A percentile compares a stretch with the other conserved stretches of the same genome.
Conservation (phyloP, 2,329 filamentous ascomycete species). For the Hymenoscyphus infarciens region DNA sequence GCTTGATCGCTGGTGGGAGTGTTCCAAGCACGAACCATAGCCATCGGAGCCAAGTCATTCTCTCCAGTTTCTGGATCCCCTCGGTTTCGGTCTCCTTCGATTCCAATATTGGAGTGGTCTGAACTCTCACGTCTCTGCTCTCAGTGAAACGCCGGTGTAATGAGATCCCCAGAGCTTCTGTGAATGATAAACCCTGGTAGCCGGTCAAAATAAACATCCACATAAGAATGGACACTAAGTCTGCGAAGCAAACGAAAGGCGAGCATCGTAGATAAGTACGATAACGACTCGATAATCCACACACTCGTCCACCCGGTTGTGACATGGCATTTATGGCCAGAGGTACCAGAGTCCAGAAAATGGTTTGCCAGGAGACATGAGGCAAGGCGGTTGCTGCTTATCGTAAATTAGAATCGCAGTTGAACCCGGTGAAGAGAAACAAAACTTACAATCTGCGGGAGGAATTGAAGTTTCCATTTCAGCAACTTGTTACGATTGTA, state of each 20-base stretch:
- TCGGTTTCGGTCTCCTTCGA: neutral
- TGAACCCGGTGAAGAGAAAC: neutral
- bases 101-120: neutral
- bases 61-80: slow-evolving; percentile 6
- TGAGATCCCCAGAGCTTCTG: neutral
- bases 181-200: neutral
- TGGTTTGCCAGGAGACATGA: slow-evolving; percentile 20
- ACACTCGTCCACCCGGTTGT: slow-evolving; percentile 17
- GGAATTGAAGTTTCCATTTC: neutral
- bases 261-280: slow-evolving; percentile 19
- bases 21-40: slow-evolving; percentile 7
- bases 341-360: slow-evolving; percentile 21
- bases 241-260: slow-evolving; percentile 17
- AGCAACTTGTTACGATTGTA: neutral
- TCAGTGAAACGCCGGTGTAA: slow-evolving; percentile 6
- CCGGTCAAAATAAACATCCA: neutral
- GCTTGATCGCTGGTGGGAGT: slow-evolving; percentile 13
- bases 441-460: neutral
- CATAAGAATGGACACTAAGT: slow-evolving; percentile 13
- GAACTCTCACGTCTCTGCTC: neutral
- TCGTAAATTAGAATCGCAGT: neutral
- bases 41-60: slow-evolving; percentile 14
- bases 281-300: slow-evolving; percentile 15
- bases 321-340: slow-evolving; percentile 23
- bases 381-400: neutral